These are phyloP conservation scores for Hsuehochloa calcarea DNA, from an alignment of 176 grass and related monocot genomes.

Conservation along the genomic window DNA sequence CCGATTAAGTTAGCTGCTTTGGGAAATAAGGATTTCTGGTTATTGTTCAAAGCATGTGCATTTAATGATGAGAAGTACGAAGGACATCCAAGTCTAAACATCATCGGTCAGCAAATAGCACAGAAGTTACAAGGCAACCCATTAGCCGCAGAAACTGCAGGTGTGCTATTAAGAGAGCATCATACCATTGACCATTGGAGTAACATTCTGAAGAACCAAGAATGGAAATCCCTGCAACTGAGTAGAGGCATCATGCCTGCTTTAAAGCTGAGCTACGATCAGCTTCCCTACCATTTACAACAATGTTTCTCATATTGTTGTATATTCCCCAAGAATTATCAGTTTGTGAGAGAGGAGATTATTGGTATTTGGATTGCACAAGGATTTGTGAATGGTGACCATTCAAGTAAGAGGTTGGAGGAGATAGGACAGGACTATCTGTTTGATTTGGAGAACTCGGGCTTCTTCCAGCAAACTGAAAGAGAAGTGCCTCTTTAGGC, in stretches of 20 bases:
- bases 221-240: constrained; percentile 29
- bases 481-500: neutral
- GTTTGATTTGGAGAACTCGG: constrained; percentile 14
- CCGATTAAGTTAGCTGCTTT: neutral
- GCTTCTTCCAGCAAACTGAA: constrained; percentile 21
- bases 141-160: constrained; percentile 32
- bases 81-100: neutral
- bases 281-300: constrained; percentile 17
- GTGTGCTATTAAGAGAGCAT: neutral
- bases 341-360: neutral
- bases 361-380: constrained; percentile 48
- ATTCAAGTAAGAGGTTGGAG: constrained; percentile 22
- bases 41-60: constrained; percentile 25
- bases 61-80: constrained; percentile 35
- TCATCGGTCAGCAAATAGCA: neutral
- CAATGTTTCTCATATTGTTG: constrained; percentile 17
- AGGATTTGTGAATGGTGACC: constrained; percentile 32
- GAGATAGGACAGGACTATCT: constrained; percentile 38
- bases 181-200: constrained; percentile 30
- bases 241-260: constrained; percentile 22
- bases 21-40: neutral
- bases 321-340: neutral
- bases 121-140: constrained; percentile 10
- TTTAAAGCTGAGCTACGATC: constrained; percentile 37
- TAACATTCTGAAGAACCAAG: constrained; percentile 18